A percentile compares a stretch with the other conserved stretches of the same genome.
Evolutionary conservation across 345 rosid genomes (phyloP).

Genomic region (Rhodomyrtus tomentosa): DNA sequence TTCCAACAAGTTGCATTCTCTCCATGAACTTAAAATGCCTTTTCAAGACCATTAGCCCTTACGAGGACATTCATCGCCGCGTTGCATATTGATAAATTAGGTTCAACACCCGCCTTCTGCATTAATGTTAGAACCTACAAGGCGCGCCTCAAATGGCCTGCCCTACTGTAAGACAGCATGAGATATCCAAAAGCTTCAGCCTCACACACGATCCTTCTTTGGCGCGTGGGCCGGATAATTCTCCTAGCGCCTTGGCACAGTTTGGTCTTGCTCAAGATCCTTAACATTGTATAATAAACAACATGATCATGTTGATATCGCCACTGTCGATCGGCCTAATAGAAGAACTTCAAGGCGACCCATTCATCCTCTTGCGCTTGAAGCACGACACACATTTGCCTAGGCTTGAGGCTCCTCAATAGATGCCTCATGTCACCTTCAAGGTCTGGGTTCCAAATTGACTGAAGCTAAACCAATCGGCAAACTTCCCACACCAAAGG

Average conservation of each 20-base stretch:
- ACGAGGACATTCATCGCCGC: conserved; percentile 62
- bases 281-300: conserved; percentile 69
- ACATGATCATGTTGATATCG: conserved; percentile 62
- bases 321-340: conserved; percentile 93
- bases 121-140: conserved; percentile 70
- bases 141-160: conserved; percentile 59
- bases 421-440: conserved; percentile 57
- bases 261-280: conserved; percentile 69
- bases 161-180: conserved; percentile 87
- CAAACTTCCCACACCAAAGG: conserved; percentile 79
- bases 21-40: conserved; percentile 65
- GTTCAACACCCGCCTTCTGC: conserved; percentile 87
- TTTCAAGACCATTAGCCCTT: conserved; percentile 49
- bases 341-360: conserved; percentile 71
- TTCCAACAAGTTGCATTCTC: conserved; percentile 77
- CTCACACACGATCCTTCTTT: conserved; percentile 38
- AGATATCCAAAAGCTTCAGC: conserved; percentile 58
- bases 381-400: conserved; percentile 74
- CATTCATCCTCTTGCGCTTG: conserved; percentile 59
- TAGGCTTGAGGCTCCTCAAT: conserved; percentile 64
- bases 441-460: conserved; percentile 59
- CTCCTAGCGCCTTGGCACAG: conserved; percentile 76
- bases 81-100: conserved; percentile 56
- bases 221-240: conserved; percentile 61
- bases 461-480: conserved; percentile 57